These are phyloP conservation scores for Micromonas pusilla DNA, from an alignment of 139 green algal genomes.

Conservation along the genomic window DNA sequence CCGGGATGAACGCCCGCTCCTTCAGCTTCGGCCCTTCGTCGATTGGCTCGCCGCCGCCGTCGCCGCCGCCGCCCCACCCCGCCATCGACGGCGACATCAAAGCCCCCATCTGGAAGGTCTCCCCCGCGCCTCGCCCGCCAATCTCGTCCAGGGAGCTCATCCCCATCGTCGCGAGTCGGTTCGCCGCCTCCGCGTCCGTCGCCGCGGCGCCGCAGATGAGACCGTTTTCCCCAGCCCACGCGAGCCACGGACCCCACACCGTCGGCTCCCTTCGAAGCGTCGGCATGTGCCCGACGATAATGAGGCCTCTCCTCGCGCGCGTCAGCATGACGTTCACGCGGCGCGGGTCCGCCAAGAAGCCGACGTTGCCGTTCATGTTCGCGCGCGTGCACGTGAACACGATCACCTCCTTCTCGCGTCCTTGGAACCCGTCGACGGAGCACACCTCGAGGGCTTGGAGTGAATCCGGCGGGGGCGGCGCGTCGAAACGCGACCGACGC, in stretches of 20 bases:
- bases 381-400: slow-evolving; percentile 78
- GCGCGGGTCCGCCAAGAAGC: slow-evolving; percentile 75
- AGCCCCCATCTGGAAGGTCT: background rate
- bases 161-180: slow-evolving; percentile 5
- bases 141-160: slow-evolving; percentile 14
- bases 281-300: slow-evolving; percentile 54
- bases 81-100: background rate
- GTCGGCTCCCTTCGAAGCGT: background rate
- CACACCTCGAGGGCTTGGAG: slow-evolving; percentile 25
- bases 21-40: background rate
- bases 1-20: background rate
- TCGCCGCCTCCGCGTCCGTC: background rate
- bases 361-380: slow-evolving; percentile 58
- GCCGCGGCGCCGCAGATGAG: background rate
- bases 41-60: background rate
- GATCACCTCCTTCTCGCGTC: slow-evolving; percentile 36
- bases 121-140: background rate
- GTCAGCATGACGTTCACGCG: slow-evolving; percentile 91
- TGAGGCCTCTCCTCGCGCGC: slow-evolving; percentile 52
- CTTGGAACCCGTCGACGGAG: slow-evolving; percentile 44
- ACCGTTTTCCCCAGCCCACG: slow-evolving; percentile 14
- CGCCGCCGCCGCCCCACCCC: background rate
- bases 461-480: background rate
- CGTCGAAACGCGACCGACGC: slow-evolving; percentile 7
- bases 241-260: slow-evolving; percentile 12